Percentiles rank a stretch among this genome's conserved stretches.
Evolutionary conservation across 352 stramenopile genomes (phyloP).

Genomic region (Hyaloperonospora brassicae): DNA sequence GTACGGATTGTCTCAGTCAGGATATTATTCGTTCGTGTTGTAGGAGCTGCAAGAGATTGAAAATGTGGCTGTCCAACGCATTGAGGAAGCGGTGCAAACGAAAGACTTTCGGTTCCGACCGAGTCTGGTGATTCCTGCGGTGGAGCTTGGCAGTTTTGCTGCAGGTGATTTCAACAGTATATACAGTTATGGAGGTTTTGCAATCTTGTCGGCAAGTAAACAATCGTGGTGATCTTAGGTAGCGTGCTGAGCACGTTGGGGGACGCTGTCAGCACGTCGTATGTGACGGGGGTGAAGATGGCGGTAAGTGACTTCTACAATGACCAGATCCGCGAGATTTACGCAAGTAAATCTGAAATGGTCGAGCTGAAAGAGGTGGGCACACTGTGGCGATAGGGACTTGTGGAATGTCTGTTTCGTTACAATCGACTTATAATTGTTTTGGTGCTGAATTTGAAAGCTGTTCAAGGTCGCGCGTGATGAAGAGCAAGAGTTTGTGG

Average conservation of each 20-base stretch:
- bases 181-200: too few relatives aligned
- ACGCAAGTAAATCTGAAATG: slow-evolving; percentile 49
- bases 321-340: slow-evolving; percentile 84
- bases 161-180: slow-evolving; percentile 25
- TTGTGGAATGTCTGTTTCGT: not conserved
- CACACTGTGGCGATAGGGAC: not conserved
- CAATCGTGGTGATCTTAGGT: slow-evolving; percentile 18
- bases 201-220: not conserved
- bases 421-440: not conserved
- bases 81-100: slow-evolving; percentile 34
- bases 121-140: slow-evolving; percentile 47
- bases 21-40: not conserved
- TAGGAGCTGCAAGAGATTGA: slow-evolving; percentile 47
- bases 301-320: slow-evolving; percentile 84
- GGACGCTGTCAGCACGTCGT: slow-evolving; percentile 56
- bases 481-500: slow-evolving; percentile 67
- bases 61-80: slow-evolving; percentile 38
- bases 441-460: slow-evolving; percentile 20
- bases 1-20: too few relatives aligned
- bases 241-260: slow-evolving; percentile 40
- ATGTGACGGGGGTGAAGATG: slow-evolving; percentile 62
- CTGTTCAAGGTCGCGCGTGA: slow-evolving; percentile 66
- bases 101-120: slow-evolving; percentile 60
- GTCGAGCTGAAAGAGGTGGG: slow-evolving; percentile 60
- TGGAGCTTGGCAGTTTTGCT: slow-evolving; percentile 41